Evolutionary conservation across 2,329 filamentous ascomycete species (phyloP).

Genomic region (Cercospora canescens): DNA sequence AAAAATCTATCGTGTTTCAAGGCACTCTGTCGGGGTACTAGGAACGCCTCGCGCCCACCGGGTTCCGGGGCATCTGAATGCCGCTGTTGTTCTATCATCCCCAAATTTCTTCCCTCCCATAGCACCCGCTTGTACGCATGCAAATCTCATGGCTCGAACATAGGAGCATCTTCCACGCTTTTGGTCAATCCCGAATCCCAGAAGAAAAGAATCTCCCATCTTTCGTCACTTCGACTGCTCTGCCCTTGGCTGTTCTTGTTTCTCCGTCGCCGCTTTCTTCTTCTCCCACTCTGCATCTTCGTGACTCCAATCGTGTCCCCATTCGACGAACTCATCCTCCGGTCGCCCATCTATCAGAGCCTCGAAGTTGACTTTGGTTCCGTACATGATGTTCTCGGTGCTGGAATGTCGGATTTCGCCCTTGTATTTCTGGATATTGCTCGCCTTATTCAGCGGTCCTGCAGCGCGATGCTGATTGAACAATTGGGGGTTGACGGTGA

Average conservation of each 20-base stretch:
- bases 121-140: neutral
- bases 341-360: slow-evolving; percentile 37
- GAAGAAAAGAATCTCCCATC: neutral
- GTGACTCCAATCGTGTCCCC: neutral
- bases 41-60: too few species aligned
- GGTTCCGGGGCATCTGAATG: neutral
- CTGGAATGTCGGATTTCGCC: slow-evolving; percentile 18
- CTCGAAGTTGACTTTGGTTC: slow-evolving; percentile 42
- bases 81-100: neutral
- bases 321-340: slow-evolving; percentile 25
- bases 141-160: neutral
- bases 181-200: neutral
- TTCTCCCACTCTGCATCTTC: neutral
- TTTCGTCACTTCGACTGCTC: neutral
- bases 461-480: slow-evolving; percentile 48
- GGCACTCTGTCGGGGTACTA: too few species aligned
- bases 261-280: neutral
- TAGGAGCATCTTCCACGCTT: neutral
- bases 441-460: slow-evolving; percentile 37
- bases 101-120: neutral
- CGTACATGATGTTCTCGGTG: slow-evolving; percentile 41
- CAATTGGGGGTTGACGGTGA: slow-evolving; percentile 44
- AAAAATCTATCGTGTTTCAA: neutral
- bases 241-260: neutral
- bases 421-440: slow-evolving; percentile 42